A percentile compares a stretch with the other conserved stretches of the same genome.
These are phyloP conservation scores for Basidiobolus meristosporus DNA, from an alignment of 371 early-diverging fungal species.

Conservation along the genomic window DNA sequence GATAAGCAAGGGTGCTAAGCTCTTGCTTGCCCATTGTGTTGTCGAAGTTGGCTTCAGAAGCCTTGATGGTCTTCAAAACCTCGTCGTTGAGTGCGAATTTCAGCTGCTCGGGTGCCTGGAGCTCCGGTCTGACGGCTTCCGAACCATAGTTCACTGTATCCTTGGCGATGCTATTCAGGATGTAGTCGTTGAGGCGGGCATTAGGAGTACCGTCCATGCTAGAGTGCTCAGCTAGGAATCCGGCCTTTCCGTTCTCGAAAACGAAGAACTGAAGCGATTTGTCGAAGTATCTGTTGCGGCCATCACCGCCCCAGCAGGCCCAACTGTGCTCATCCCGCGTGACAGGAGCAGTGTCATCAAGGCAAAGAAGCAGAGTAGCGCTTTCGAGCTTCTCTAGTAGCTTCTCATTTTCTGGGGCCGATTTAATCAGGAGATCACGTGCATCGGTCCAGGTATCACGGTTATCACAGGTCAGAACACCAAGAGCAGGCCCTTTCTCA, in stretches of 20 bases:
- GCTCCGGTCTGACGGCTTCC: conserved; percentile 15
- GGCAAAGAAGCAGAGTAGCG: conserved; percentile 65
- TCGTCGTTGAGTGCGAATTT: conserved; percentile 40
- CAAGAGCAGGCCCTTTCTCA: conserved; percentile 50
- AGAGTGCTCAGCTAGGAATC: conserved; percentile 89
- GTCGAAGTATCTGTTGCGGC: conserved; percentile 86
- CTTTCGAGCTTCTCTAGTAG: conserved; percentile 62
- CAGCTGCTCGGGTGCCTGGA: conserved; percentile 44
- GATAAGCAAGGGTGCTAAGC: conserved; percentile 55
- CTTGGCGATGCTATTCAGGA: conserved; percentile 18
- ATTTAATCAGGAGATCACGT: conserved; percentile 38
- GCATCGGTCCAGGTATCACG: conserved; percentile 85
- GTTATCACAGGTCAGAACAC: conserved; percentile 81
- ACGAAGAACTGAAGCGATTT: conserved; percentile 85
- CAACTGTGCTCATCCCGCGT: conserved; percentile 64
- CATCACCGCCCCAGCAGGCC: conserved; percentile 85
- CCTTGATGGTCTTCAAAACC: conserved; percentile 25
- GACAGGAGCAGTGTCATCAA: conserved; percentile 66
- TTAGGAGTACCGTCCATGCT: conserved; percentile 94
- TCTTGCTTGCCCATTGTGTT: conserved; percentile 52
- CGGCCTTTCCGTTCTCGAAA: conserved; percentile 89
- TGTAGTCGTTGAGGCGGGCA: conserved; percentile 39
- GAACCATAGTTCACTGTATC: conserved; percentile 41
- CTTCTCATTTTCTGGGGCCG: conserved; percentile 38
- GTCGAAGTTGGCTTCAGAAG: conserved; percentile 50